These are phyloP conservation scores for Eutrema heterophyllum DNA, from an alignment of 345 rosid genomes.

Conservation along the genomic window DNA sequence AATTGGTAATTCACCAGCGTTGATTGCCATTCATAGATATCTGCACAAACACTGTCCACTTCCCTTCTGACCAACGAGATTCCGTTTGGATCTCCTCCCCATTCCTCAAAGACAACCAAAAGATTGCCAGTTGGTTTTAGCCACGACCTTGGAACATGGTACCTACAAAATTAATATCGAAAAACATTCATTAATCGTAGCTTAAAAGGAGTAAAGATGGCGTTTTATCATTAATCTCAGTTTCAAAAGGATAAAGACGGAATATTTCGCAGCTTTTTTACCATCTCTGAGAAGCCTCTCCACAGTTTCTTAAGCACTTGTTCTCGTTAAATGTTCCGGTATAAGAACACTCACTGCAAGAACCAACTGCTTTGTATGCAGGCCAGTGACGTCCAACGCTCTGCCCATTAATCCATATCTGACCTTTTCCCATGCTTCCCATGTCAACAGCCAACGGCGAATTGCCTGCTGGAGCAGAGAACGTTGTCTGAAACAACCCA, in stretches of 20 bases:
- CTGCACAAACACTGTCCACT: slow-evolving; percentile 81
- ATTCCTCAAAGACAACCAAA: slow-evolving; percentile 94
- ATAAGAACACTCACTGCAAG: slow-evolving; percentile 61
- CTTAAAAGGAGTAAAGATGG: neutral
- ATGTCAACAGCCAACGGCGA: slow-evolving; percentile 86
- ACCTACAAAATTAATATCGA: slow-evolving; percentile 39
- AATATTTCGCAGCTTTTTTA: slow-evolving; percentile 18
- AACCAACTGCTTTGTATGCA: slow-evolving; percentile 79
- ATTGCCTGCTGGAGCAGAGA: slow-evolving; percentile 83
- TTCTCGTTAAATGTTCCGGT: slow-evolving; percentile 67
- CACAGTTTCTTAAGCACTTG: slow-evolving; percentile 81
- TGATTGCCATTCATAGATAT: slow-evolving; percentile 94
- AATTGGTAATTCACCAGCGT: slow-evolving; percentile 73
- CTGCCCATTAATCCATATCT: slow-evolving; percentile 92
- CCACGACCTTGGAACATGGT: slow-evolving; percentile 93
- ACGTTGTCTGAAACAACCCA: slow-evolving; percentile 55
- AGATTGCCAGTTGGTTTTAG: slow-evolving; percentile 81
- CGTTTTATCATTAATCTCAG: neutral
- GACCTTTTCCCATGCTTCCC: slow-evolving; percentile 98
- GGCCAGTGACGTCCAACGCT: slow-evolving; percentile 93
- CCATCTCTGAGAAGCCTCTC: slow-evolving; percentile 97
- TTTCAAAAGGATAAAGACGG: neutral
- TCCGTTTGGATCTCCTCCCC: slow-evolving; percentile 95
- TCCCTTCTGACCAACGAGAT: slow-evolving; percentile 80
- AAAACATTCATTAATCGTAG: neutral